Percentiles rank a stretch among this genome's conserved stretches.
Evolutionary conservation across 108 stramenopile genomes (phyloP).

Genomic region (Heterococcus sp.): DNA sequence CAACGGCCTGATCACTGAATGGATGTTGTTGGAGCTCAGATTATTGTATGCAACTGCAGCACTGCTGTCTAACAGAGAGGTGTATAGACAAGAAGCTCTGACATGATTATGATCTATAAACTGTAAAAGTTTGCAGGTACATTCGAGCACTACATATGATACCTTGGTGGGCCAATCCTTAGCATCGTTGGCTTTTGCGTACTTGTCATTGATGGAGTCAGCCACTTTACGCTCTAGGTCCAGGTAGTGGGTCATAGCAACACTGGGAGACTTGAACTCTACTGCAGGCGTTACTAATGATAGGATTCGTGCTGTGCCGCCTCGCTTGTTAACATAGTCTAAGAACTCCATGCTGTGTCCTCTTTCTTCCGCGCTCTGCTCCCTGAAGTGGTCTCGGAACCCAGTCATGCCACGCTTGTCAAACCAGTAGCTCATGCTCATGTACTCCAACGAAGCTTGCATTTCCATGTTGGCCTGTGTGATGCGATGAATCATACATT

Average conservation of each 20-base stretch:
- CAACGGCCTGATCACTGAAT: too few species aligned
- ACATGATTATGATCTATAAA: too few species aligned
- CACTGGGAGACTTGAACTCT: not conserved
- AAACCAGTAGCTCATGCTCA: slow-evolving; percentile 1
- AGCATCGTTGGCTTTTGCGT: not conserved
- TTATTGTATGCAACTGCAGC: too few species aligned
- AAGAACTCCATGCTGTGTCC: not conserved
- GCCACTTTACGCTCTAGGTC: not conserved
- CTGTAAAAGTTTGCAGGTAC: too few species aligned
- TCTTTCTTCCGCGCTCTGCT: not conserved
- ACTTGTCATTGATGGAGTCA: not conserved
- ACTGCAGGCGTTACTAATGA: not conserved
- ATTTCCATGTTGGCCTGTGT: not conserved
- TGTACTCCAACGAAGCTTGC: not conserved
- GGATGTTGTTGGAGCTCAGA: too few species aligned
- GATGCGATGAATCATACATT: not conserved
- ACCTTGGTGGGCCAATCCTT: not conserved
- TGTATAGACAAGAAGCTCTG: too few species aligned
- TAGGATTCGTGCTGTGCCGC: not conserved
- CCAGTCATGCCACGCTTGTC: not conserved
- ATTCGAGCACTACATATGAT: not conserved
- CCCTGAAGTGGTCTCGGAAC: not conserved
- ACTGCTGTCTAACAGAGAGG: too few species aligned
- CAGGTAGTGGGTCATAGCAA: not conserved
- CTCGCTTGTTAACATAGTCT: not conserved